A percentile compares a stretch with the other conserved stretches of the same genome.
phyloP scores from a whole-genome alignment of 495 filamentous ascomycete species.

The Penicillium angulare region DNA sequence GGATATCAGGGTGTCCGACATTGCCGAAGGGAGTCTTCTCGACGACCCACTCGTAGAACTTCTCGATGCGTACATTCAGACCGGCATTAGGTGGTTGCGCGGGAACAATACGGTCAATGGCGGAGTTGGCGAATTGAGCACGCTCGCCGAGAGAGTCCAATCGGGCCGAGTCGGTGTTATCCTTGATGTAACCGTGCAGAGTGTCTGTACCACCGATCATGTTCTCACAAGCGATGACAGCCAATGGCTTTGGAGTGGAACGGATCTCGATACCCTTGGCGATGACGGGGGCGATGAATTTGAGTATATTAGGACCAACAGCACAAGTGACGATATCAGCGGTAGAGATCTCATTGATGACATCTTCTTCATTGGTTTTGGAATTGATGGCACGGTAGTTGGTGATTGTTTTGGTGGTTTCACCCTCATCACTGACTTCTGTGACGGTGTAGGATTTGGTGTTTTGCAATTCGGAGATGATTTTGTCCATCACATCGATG shows the following conservation, averaged over 20 bases:
- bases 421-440: conserved; percentile 85
- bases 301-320: conserved; percentile 92
- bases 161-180: conserved; percentile 61
- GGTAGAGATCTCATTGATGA: conserved; percentile 78
- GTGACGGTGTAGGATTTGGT: conserved; percentile 82
- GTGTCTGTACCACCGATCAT: conserved; percentile 88
- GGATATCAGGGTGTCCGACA: conserved; percentile 64
- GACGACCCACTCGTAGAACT: conserved; percentile 98
- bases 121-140: conserved; percentile 89
- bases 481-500: conserved; percentile 79
- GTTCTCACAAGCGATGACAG: conserved; percentile 97
- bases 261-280: conserved; percentile 85
- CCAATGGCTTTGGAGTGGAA: conserved; percentile 66
- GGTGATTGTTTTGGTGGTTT: conserved; percentile 76
- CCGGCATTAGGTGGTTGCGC: conserved; percentile 74
- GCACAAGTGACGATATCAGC: conserved; percentile 94
- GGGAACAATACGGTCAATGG: conserved; percentile 96
- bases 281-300: conserved; percentile 91
- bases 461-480: conserved; percentile 75
- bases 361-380: conserved; percentile 72
- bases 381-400: conserved; percentile 97
- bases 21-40: conserved; percentile 77
- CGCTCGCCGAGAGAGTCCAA: conserved; percentile 60
- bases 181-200: conserved; percentile 76
- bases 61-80: conserved; percentile 91